Evolutionary conservation across 345 rosid species (phyloP), one percentile per base, ranked within the genome.

Genomic region (Cardamine chenopodiifolia): DNA sequence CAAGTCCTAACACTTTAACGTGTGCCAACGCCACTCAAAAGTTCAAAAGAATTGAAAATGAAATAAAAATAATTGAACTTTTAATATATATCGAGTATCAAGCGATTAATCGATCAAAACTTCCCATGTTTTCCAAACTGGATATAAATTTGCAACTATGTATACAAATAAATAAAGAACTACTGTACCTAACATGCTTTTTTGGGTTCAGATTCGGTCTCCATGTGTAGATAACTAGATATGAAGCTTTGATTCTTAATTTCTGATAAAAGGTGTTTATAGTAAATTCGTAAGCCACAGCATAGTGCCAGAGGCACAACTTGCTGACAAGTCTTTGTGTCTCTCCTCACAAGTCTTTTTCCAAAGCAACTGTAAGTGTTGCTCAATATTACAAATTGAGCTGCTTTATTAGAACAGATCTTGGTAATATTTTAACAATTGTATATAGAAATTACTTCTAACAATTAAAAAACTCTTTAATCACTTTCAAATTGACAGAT

Each of bases 11-110:
- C n/a, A n/a, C n/a, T n/a, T n/a, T n/a, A n/a, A n/a, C n/a, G n/a
- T n/a, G n/a, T n/a, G n/a, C 44, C 53, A 55, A 55, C 14, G 63
- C 40, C 62, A 68, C 40, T 68, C 12, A 68, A 62, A 26, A 8
- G 25, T 26, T 39, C 26, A 19, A 32, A 28, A 18, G 5, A 7
- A 12, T 18, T 19, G 0, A 65, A 65, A 42, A 19, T 9, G 37
- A 62, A 62, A 62, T 19, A 17, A 11, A 11, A 12, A 37, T 9
- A 35, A 35, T 9, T 35, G 13, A 35, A 35, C 40, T n/a, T 44
- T 44, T 6, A 15, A 44, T 44, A 35, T 44, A n/a, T 44, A 44
- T n/a, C 20, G 11, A 7, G 2, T n/a, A 29, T 31, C 22, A 3
- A 57, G 62, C 23, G n/a, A 57, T 9, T 1, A 39, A 39, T 4